These are phyloP conservation scores for Erodium maritimum DNA, from an alignment of 345 rosid species.

Conservation along the genomic window DNA sequence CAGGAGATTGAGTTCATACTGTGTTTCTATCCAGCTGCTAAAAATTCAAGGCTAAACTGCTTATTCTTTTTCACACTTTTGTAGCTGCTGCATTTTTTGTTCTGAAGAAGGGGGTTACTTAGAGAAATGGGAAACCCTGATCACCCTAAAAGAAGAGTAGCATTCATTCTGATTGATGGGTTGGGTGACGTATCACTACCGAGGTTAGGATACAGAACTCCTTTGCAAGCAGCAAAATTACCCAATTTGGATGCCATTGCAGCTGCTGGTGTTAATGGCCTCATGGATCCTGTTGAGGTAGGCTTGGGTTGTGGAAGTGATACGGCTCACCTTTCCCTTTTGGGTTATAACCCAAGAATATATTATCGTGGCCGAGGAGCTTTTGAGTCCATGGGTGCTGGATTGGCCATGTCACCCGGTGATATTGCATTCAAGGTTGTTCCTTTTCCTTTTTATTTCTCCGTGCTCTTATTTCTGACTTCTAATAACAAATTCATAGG, in stretches of 20 bases:
- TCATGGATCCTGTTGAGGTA: constrained; percentile 99
- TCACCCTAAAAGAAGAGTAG: constrained; percentile 56
- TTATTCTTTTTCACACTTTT: no score
- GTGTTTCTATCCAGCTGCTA: no score
- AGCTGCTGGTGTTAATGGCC: constrained; percentile 82
- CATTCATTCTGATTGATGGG: constrained; percentile 84
- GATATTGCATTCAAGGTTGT: constrained; percentile 82
- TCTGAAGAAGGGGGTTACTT: no score
- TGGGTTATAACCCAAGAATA: constrained; percentile 87
- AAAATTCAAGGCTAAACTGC: no score
- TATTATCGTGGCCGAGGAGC: constrained; percentile 94
- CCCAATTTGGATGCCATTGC: constrained; percentile 81
- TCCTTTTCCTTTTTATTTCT: not conserved
- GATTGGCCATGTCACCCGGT: constrained; percentile 94
- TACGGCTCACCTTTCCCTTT: constrained; percentile 88
- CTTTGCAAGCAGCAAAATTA: constrained; percentile 62
- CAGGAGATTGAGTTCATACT: no score
- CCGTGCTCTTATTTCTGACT: not conserved
- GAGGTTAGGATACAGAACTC: constrained; percentile 59
- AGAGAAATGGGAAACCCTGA: constrained; percentile 26
- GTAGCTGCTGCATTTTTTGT: no score
- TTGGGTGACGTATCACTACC: constrained; percentile 87
- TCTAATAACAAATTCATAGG: not conserved
- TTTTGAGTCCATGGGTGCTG: constrained; percentile 97
- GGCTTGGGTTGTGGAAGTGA: constrained; percentile 99